Percentiles rank a stretch among this genome's conserved stretches.
These are phyloP conservation scores for Metarhizium rileyi DNA, from an alignment of 2,329 filamentous ascomycete genomes.

Conservation along the genomic window DNA sequence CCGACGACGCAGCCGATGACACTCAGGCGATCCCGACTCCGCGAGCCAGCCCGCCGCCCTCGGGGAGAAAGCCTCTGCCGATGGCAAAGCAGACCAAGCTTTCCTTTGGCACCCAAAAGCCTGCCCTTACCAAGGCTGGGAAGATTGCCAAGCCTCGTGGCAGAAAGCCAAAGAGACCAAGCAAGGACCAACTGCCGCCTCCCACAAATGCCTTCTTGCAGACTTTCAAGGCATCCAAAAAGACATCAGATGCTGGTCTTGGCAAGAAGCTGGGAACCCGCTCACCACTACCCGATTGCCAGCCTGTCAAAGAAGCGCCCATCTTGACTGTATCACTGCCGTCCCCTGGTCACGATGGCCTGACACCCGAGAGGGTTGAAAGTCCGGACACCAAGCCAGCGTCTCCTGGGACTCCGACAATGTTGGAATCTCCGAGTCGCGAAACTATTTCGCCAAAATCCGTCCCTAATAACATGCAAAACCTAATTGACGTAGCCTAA, in stretches of 20 bases:
- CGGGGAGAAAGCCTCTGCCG: constrained; percentile 27
- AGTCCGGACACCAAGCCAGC: constrained; percentile 1
- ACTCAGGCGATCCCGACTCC: constrained; percentile 47
- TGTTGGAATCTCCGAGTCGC: constrained; percentile 1
- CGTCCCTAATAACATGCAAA: constrained; percentile 29
- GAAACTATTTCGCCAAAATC: constrained; percentile 35
- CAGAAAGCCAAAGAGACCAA: constrained; percentile 23
- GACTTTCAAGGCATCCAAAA: constrained; percentile 36
- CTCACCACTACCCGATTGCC: constrained; percentile 5
- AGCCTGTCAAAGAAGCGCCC: not conserved
- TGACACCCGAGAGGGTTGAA: constrained; percentile 5
- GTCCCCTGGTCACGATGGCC: not conserved
- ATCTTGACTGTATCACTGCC: not conserved
- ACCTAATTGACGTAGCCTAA: constrained; percentile 22
- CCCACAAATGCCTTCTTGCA: constrained; percentile 30
- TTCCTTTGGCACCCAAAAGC: constrained; percentile 25
- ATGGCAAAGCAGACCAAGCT: constrained; percentile 45
- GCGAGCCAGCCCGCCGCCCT: constrained; percentile 44
- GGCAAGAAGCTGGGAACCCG: constrained; percentile 12
- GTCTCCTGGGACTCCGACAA: constrained; percentile 13
- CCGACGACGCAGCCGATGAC: constrained; percentile 27
- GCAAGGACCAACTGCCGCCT: constrained; percentile 27
- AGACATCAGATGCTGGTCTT: constrained; percentile 14
- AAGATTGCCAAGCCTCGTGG: constrained; percentile 20
- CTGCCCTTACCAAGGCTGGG: constrained; percentile 11